Base-by-base conservation (phyloP, 2,329 filamentous ascomycete genomes). In the Phialophora macrospora region DNA sequence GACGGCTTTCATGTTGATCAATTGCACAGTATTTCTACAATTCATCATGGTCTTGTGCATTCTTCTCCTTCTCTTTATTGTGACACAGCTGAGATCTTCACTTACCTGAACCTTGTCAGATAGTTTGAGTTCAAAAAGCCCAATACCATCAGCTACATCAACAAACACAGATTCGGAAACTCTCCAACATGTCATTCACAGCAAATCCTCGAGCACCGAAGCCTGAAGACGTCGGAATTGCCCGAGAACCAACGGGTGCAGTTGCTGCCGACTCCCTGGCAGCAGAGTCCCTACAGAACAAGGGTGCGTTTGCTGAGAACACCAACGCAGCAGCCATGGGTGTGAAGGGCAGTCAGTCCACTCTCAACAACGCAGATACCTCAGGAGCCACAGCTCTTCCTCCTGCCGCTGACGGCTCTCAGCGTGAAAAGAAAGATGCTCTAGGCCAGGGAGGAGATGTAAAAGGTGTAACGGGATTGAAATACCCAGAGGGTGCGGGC, bases 251-350 rank as follows among this genome's bases (percentile, higher is more conserved):
- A 14, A 80, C 88, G 4, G 92, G 92, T 60, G 73, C 81, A 28
- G 83, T 94, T 1, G 79, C 84, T 52, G 80, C 84, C 14, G 90
- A 90, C 77, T 94, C 90, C 6, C 87, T 96, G 4, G 92, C 92
- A 11, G 89, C 87, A 65, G 88, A 94, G 73, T 95, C 91, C 0
- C 78, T 87, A 65, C 79, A 81, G 55, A 71, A 80, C 24, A 83
- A 83, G 64, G 90, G 90, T 69, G 79, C 76, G 12, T 92, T 91
- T 72, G 79, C 83, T 48, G 76, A 83, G 63, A 90, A 91, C 77
- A 80, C 82, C 26, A 80, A 83, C 67, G 81, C 82, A 20, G 80
- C 82, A 48, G 80, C 81, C 5, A 79, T 80, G 34, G 75, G 77
- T 14, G 83, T 87, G 57, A 78, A 80, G 8, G 84, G 84, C 49